Base-by-base conservation (phyloP, 169 alveolate genomes). In the Plasmodium relictum region DNA sequence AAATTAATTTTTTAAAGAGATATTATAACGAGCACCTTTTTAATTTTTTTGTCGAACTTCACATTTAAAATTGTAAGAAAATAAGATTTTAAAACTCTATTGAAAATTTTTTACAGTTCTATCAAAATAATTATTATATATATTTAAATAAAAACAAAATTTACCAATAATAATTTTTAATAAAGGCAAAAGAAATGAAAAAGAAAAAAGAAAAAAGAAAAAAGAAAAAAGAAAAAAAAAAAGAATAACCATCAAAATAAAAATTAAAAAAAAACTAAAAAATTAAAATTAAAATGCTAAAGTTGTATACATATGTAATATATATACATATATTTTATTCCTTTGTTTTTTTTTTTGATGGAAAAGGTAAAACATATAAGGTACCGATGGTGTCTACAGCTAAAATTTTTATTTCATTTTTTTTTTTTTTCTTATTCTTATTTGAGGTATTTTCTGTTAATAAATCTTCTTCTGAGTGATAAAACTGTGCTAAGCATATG, bases 341-440 rank as follows among this genome's bases (percentile, higher is more conserved):
- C 20, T 1, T 48, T 37, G 16, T 44, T 31, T 37, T 16, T 58
- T 73, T 56, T 73, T 31, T 56, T 3, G 56, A 37, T 16, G 70
- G 88, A 16, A 54, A 18, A 16, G 88, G 88, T 24, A 73, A 62
- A 22, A 73, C 88, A 18, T 58, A 73, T 58, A 73, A 20, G n/a
- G 88, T 18, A 6, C 88, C 88, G 5, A 73, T 56, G 10, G 72
- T 73, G 44, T 73, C 88, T 61, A 73, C 58, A 39, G 73, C 88
- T 26, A 73, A 39, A 9, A 73, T 42, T 73, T 20, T 44, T 22
- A 73, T 73, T 44, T 73, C 88, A 16, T 48, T 73, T 22, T 56
- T 73, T 18, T n/a, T 61, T n/a, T 37, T 48, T 45, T 73, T 73
- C 45, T 22, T 73, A 45, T 63, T 39, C 22, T 48, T 73, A 22